These are phyloP conservation scores for Hymenoscyphus fructigenus DNA, from an alignment of 2,329 filamentous ascomycete species.

Conservation along the genomic window DNA sequence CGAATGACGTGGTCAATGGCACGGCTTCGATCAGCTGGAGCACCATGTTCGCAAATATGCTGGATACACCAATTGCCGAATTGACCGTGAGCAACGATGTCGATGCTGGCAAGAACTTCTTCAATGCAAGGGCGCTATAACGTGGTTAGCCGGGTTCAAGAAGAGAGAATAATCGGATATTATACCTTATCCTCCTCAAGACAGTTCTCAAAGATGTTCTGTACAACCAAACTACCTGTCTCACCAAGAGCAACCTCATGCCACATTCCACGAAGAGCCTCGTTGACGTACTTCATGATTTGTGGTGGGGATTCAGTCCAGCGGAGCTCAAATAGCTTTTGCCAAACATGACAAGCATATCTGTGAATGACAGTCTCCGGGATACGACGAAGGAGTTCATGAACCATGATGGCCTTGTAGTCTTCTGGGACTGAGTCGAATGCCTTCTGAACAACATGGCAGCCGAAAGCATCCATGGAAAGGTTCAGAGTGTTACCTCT, in stretches of 20 bases:
- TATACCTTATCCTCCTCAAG: constrained; percentile 95
- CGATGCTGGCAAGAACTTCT: constrained; percentile 91
- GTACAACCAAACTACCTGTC: constrained; percentile 95
- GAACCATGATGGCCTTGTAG: constrained; percentile 99
- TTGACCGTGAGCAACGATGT: constrained; percentile 94
- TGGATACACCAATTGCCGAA: constrained; percentile 99
- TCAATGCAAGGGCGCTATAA: constrained; percentile 91
- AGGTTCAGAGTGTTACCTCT: constrained; percentile 90
- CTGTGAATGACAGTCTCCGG: constrained; percentile 98
- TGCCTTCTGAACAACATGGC: constrained; percentile 97
- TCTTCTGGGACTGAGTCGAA: constrained; percentile 97
- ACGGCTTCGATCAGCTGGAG: constrained; percentile 83
- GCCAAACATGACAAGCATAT: constrained; percentile 99
- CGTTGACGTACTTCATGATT: constrained; percentile 98
- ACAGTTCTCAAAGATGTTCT: constrained; percentile 99
- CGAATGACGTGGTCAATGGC: constrained; percentile 94
- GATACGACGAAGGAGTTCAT: constrained; percentile 90
- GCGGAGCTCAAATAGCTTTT: constrained; percentile 96
- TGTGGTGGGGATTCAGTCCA: constrained; percentile 94
- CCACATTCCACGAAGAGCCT: constrained; percentile 95
- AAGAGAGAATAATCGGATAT: constrained; percentile 5
- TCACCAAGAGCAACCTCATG: constrained; percentile 96
- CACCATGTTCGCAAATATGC: constrained; percentile 96
- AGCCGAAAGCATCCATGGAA: constrained; percentile 98
- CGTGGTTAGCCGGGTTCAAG: constrained; percentile 23